A percentile compares a stretch with the other conserved stretches of the same genome.
Conservation (phyloP, 1,284 basidiomycete species). For the Ceratobasidium sp. region DNA sequence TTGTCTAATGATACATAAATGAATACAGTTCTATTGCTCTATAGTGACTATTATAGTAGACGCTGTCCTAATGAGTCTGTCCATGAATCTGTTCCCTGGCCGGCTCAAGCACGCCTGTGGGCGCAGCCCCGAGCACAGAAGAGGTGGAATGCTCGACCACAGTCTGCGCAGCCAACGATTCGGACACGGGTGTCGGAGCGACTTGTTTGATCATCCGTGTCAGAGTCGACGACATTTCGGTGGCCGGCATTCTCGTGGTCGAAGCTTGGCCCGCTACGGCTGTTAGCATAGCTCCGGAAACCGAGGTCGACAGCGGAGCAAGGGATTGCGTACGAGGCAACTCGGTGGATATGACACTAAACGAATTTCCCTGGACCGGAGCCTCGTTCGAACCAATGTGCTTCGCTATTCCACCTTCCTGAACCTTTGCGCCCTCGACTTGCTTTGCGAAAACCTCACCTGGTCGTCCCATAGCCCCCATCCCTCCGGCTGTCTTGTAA, state of each 20-base stretch:
- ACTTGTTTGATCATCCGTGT: background rate
- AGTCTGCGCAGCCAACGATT: background rate
- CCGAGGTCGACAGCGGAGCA: background rate
- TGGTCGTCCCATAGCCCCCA: constrained; percentile 29
- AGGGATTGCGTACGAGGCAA: background rate
- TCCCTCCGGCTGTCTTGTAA: background rate
- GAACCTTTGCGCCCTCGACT: background rate
- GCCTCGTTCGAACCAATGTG: background rate
- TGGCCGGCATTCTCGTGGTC: background rate
- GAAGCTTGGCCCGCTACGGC: background rate
- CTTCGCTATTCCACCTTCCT: background rate
- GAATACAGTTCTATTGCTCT: background rate
- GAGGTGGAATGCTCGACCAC: background rate
- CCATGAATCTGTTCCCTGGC: background rate
- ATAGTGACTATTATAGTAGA: background rate
- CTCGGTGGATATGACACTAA: background rate
- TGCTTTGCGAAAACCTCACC: background rate
- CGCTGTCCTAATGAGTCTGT: constrained; percentile 16
- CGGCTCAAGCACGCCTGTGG: background rate
- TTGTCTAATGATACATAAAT: background rate
- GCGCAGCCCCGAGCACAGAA: background rate
- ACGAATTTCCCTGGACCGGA: background rate
- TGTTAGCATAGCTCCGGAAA: background rate
- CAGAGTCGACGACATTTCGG: background rate
- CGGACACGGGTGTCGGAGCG: background rate